Evolutionary conservation across 495 filamentous ascomycete species (phyloP).

Genomic region (Hypoxylon cercidicola): DNA sequence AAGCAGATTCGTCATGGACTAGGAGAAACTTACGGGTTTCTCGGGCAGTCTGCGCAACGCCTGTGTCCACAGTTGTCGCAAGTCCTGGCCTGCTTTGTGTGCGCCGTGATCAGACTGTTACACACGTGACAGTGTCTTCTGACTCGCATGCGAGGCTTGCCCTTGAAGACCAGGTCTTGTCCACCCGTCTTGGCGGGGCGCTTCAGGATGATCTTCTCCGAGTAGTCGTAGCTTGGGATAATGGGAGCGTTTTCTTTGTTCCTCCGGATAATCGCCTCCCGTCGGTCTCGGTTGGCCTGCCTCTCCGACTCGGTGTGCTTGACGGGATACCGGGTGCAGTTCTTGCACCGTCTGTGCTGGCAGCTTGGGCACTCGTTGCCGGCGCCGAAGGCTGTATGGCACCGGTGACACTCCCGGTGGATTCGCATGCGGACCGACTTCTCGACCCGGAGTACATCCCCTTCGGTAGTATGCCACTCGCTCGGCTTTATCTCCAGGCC

Average conservation of each 20-base stretch:
- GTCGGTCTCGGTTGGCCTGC: conserved; percentile 56
- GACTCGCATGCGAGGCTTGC: conserved; percentile 71
- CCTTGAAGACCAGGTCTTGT: conserved; percentile 75
- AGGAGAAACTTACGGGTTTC: conserved; percentile 74
- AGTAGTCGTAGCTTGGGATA: conserved; percentile 57
- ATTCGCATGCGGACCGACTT: conserved; percentile 93
- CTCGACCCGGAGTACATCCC: conserved; percentile 76
- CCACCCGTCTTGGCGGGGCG: conserved; percentile 72
- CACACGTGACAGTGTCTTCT: conserved; percentile 84
- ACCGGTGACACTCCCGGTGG: conserved; percentile 82
- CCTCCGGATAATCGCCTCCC: conserved; percentile 59
- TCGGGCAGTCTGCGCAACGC: conserved; percentile 82
- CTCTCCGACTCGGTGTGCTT: conserved; percentile 63
- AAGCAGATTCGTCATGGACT: background rate
- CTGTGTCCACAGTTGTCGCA: conserved; percentile 78
- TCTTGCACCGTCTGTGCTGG: conserved; percentile 79
- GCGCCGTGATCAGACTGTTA: conserved; percentile 66
- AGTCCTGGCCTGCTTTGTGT: conserved; percentile 65
- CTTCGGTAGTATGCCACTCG: conserved; percentile 71
- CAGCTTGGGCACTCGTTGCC: conserved; percentile 78
- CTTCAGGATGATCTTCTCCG: conserved; percentile 60
- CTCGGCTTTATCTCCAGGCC: conserved; percentile 74
- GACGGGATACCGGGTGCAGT: conserved; percentile 76
- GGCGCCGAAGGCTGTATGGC: conserved; percentile 75
- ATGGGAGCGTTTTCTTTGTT: conserved; percentile 59